A percentile compares a stretch with the other conserved stretches of the same genome.
Conservation (phyloP, 1,139 yeast species). For the Kurtzmaniella quercitrusa region DNA sequence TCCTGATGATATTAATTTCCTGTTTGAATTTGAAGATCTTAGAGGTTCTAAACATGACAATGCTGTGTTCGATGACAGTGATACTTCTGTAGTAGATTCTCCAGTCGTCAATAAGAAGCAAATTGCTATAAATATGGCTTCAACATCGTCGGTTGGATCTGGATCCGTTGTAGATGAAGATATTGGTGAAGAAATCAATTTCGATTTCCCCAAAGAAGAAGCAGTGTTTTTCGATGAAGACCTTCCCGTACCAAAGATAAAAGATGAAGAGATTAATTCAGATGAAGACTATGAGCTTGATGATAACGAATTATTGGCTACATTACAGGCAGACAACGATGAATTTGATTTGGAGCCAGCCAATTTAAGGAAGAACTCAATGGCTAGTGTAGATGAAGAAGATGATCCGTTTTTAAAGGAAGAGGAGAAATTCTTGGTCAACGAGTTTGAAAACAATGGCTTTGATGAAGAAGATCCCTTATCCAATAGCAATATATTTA, state of each 20-base stretch:
- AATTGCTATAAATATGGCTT: slow-evolving; percentile 15
- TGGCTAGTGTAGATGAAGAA: slow-evolving; percentile 53
- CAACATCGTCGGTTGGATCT: slow-evolving; percentile 9
- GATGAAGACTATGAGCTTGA: slow-evolving; percentile 72
- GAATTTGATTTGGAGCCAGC: slow-evolving; percentile 33
- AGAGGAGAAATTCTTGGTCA: slow-evolving; percentile 44
- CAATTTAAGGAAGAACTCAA: slow-evolving; percentile 30
- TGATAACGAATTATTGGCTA: slow-evolving; percentile 65
- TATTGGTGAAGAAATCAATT: slow-evolving; percentile 56
- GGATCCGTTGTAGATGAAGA: slow-evolving; percentile 44
- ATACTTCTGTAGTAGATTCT: not conserved
- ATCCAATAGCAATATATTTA: slow-evolving; percentile 21
- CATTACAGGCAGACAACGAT: slow-evolving; percentile 64
- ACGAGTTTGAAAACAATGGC: slow-evolving; percentile 46
- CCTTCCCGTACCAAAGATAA: slow-evolving; percentile 46
- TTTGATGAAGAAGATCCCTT: slow-evolving; percentile 36
- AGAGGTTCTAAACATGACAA: not conserved
- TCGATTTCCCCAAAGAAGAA: slow-evolving; percentile 8
- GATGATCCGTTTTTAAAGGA: slow-evolving; percentile 44
- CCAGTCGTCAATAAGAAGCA: slow-evolving; percentile 10
- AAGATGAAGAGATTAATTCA: slow-evolving; percentile 52
- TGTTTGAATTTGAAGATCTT: slow-evolving; percentile 51
- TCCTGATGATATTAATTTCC: slow-evolving; percentile 52
- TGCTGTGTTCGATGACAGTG: not conserved
- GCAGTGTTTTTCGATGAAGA: slow-evolving; percentile 1